These are phyloP conservation scores for Zygosaccharomyces rouxii DNA, from an alignment of 805 yeast species.

Conservation along the genomic window DNA sequence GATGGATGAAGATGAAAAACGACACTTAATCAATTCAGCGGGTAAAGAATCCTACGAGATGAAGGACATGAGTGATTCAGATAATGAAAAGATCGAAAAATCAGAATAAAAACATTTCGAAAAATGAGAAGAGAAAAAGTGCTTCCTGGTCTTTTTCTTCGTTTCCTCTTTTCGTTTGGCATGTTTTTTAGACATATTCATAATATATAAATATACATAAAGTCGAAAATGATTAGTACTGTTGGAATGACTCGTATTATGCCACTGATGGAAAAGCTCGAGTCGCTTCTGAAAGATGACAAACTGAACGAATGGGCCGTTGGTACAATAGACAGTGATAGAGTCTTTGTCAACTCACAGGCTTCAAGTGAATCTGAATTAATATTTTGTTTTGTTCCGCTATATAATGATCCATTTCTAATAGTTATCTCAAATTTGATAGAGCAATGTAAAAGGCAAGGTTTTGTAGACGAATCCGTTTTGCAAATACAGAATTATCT, in stretches of 20 bases:
- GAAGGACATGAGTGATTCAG: constrained; percentile 29
- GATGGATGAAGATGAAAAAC: constrained; percentile 43
- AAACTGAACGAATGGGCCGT: constrained; percentile 4
- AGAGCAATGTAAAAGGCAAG: constrained; percentile 18
- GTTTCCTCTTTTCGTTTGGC: not conserved
- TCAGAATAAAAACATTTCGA: not conserved
- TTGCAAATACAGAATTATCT: constrained; percentile 7
- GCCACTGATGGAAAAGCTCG: not conserved
- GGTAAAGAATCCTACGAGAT: constrained; percentile 31
- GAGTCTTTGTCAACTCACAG: constrained; percentile 6
- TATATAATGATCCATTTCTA: constrained; percentile 8
- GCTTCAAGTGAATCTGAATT: not conserved
- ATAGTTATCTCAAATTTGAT: constrained; percentile 8
- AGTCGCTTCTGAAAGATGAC: not conserved
- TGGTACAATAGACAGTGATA: constrained; percentile 3
- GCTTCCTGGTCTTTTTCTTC: not conserved
- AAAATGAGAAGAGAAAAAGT: not conserved
- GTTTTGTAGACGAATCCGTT: constrained; percentile 13
- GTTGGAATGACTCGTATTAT: not conserved
- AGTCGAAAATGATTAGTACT: not conserved
- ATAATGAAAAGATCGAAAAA: constrained; percentile 11
- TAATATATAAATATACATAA: not conserved
- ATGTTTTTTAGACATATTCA: not conserved
- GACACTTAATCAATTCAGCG: constrained; percentile 11
- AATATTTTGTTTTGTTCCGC: constrained; percentile 10